These are phyloP conservation scores for Besnoitia besnoiti DNA, from an alignment of 169 alveolate species.

Conservation along the genomic window DNA sequence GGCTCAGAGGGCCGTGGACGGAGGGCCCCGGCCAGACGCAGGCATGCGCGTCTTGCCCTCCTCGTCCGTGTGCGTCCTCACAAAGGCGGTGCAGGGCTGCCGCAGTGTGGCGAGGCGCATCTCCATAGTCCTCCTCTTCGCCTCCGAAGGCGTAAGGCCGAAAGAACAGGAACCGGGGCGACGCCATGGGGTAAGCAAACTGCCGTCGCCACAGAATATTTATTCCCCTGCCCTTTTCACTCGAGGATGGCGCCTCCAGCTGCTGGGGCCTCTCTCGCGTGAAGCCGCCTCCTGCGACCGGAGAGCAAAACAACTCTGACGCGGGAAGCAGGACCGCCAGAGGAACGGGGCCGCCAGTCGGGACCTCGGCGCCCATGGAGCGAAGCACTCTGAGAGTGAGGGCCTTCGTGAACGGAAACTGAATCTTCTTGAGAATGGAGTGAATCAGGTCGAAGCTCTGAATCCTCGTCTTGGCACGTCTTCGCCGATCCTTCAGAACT, in stretches of 20 bases:
- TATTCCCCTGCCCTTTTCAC: not conserved
- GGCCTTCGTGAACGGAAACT: constrained; percentile 29
- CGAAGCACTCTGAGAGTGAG: constrained; percentile 61
- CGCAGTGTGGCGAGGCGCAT: too few species aligned
- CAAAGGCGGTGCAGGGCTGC: constrained; percentile 28
- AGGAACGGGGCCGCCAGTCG: constrained; percentile 36
- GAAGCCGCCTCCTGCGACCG: not conserved
- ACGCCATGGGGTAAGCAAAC: not conserved
- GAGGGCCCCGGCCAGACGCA: constrained; percentile 15
- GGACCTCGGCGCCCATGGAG: constrained; percentile 59
- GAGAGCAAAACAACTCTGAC: not conserved
- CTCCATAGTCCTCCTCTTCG: not conserved
- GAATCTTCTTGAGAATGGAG: constrained; percentile 39
- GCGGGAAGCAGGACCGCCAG: not conserved
- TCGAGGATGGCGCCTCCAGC: not conserved
- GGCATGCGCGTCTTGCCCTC: constrained; percentile 36
- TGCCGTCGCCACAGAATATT: not conserved
- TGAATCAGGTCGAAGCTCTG: constrained; percentile 57
- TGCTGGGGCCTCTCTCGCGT: too few species aligned
- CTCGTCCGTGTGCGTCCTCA: not conserved
- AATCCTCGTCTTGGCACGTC: constrained; percentile 48
- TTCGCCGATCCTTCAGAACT: constrained; percentile 45
- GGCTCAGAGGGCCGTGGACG: constrained; percentile 23
- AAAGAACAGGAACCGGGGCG: constrained; percentile 4
- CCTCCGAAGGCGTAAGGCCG: not conserved